Conservation (phyloP, 495 filamentous ascomycete species). For the Neurospora sublineolata region DNA sequence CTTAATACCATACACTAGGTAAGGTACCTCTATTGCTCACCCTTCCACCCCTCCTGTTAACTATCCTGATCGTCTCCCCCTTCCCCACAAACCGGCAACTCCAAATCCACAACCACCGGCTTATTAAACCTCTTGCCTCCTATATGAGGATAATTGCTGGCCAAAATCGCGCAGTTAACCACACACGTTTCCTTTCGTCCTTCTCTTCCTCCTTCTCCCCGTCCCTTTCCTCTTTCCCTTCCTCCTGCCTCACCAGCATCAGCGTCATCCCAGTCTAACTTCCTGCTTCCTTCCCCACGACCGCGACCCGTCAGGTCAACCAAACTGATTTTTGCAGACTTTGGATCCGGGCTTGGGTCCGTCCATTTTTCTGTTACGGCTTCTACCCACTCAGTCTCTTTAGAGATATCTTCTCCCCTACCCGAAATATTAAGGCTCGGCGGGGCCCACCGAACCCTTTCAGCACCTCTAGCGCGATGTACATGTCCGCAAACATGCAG, state of each 20-base stretch:
- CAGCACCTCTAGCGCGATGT: conserved; percentile 53
- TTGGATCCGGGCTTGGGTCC: conserved; percentile 24
- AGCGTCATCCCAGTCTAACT: conserved; percentile 22
- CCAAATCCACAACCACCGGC: conserved; percentile 67
- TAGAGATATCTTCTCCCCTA: conserved; percentile 16
- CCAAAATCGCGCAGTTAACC: conserved; percentile 65
- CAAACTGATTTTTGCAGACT: conserved; percentile 31
- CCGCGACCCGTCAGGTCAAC: conserved; percentile 29
- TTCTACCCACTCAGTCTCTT: conserved; percentile 14
- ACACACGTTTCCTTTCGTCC: conserved; percentile 57
- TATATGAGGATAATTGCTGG: conserved; percentile 51
- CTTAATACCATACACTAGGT: background rate
- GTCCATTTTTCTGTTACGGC: conserved; percentile 22
- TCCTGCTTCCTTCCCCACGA: conserved; percentile 6
- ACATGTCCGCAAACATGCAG: conserved; percentile 87
- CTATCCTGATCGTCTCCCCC: background rate
- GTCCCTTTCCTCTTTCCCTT: conserved; percentile 29
- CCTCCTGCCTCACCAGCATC: conserved; percentile 23
- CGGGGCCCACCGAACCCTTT: conserved; percentile 44
- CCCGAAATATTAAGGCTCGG: background rate
- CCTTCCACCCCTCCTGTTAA: background rate
- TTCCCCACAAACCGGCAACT: conserved; percentile 47
- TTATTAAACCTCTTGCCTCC: conserved; percentile 53
- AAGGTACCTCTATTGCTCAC: no score
- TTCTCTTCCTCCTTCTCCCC: conserved; percentile 1